phyloP scores from a whole-genome alignment of 176 grass and related monocot species.

The Oryza meyeriana region DNA sequence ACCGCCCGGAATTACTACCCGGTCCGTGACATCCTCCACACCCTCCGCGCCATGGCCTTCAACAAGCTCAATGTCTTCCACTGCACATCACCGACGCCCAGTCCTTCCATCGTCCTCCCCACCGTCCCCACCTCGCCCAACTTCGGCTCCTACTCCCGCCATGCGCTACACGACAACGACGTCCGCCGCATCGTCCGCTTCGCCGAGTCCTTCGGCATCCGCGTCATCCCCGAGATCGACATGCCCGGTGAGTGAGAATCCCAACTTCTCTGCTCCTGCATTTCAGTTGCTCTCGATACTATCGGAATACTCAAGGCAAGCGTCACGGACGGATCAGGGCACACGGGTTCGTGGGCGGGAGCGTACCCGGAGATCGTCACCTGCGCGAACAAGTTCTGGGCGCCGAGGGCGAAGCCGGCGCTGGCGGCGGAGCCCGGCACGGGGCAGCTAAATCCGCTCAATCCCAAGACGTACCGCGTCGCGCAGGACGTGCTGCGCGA shows the following conservation, averaged over 20 bases:
- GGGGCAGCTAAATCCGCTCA: slow-evolving; percentile 85
- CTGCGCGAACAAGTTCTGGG: slow-evolving; percentile 86
- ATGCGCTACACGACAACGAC: slow-evolving; percentile 70
- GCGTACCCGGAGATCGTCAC: slow-evolving; percentile 94
- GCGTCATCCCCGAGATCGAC: slow-evolving; percentile 94
- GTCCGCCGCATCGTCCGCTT: slow-evolving; percentile 65
- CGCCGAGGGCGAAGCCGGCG: slow-evolving; percentile 43
- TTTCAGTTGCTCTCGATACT: not conserved
- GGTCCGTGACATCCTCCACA: slow-evolving; percentile 63
- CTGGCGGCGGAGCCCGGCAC: slow-evolving; percentile 83
- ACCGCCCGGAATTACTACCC: slow-evolving; percentile 78
- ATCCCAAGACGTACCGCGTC: slow-evolving; percentile 75
- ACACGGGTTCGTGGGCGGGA: slow-evolving; percentile 75
- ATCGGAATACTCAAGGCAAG: not conserved
- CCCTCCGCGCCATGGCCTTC: slow-evolving; percentile 78
- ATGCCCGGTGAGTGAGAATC: slow-evolving; percentile 57
- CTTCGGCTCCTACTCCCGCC: slow-evolving; percentile 57
- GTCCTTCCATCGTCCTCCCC: slow-evolving; percentile 76
- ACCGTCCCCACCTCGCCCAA: slow-evolving; percentile 66
- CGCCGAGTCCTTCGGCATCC: slow-evolving; percentile 58
- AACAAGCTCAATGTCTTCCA: slow-evolving; percentile 98
- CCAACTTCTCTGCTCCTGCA: not conserved
- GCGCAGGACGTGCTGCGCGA: slow-evolving; percentile 68
- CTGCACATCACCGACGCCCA: slow-evolving; percentile 90
- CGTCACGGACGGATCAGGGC: slow-evolving; percentile 40